These are phyloP conservation scores for Debaryomyces tyrocola DNA, from an alignment of 805 yeast genomes.

Conservation along the genomic window DNA sequence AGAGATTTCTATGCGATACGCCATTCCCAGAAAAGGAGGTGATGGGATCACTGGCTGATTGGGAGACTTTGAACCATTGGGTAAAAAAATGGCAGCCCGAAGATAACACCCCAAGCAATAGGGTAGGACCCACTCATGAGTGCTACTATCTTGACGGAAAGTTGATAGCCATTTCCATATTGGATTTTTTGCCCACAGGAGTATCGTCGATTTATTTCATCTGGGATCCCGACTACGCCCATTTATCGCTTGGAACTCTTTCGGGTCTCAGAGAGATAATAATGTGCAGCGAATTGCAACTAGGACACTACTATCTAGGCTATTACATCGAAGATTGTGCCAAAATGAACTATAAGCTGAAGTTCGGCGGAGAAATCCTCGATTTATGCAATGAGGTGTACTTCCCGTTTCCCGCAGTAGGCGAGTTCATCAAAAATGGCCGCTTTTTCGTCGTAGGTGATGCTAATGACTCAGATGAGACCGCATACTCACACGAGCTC, in stretches of 20 bases:
- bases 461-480: constrained; percentile 1
- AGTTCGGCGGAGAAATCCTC: constrained; percentile 73
- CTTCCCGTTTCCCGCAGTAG: constrained; percentile 35
- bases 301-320: constrained; percentile 72
- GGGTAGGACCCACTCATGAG: constrained; percentile 71
- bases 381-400: constrained; percentile 53
- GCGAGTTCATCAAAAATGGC: constrained; percentile 26
- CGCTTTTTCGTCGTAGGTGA: constrained; percentile 28
- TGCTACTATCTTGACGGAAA: constrained; percentile 65
- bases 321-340: constrained; percentile 75
- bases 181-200: constrained; percentile 74
- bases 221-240: constrained; percentile 79
- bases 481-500: constrained; percentile 5
- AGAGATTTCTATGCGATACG: constrained; percentile 64
- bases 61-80: constrained; percentile 47
- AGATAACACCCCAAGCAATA: neutral
- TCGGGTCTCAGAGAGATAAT: constrained; percentile 72
- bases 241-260: constrained; percentile 71
- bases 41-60: constrained; percentile 26
- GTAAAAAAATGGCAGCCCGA: constrained; percentile 15
- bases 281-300: constrained; percentile 45
- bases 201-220: constrained; percentile 84
- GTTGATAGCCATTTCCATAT: constrained; percentile 71
- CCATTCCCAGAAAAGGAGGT: constrained; percentile 49
- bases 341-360: constrained; percentile 80